A percentile compares a stretch with the other conserved stretches of the same genome.
Evolutionary conservation across 2,329 filamentous ascomycete species (phyloP).

Genomic region (Sporothrix brasiliensis): DNA sequence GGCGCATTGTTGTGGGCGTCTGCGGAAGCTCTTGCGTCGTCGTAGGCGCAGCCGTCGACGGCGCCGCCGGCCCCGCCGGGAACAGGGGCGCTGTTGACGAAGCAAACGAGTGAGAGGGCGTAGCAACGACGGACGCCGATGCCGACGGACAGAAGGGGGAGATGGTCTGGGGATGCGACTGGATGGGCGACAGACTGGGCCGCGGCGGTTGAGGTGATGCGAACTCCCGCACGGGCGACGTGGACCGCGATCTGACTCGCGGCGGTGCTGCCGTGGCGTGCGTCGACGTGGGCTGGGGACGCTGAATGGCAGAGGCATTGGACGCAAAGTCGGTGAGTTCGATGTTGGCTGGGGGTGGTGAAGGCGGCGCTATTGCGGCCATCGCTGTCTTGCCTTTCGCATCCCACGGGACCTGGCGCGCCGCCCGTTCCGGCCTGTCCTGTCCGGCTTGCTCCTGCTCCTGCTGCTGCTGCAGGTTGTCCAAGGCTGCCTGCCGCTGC

Average conservation of each 20-base stretch:
- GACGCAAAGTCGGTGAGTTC: slow-evolving; percentile 22
- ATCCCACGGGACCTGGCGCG: neutral
- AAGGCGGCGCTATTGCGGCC: neutral
- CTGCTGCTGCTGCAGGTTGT: neutral
- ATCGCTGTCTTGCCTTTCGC: neutral
- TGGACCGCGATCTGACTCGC: slow-evolving; percentile 12
- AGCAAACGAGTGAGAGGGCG: slow-evolving; percentile 27
- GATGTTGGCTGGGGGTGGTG: neutral
- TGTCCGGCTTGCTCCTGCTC: too few species aligned
- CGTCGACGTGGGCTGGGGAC: slow-evolving; percentile 18
- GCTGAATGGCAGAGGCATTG: neutral
- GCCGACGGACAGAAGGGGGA: slow-evolving; percentile 23
- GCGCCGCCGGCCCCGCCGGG: neutral
- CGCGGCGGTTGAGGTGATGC: neutral
- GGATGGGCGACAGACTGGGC: slow-evolving; percentile 28
- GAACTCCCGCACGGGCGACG: slow-evolving; percentile 19
- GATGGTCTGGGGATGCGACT: slow-evolving; percentile 22
- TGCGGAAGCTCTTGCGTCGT: neutral
- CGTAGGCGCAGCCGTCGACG: neutral
- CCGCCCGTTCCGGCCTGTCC: too few species aligned
- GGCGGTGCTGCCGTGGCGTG: slow-evolving; percentile 22
- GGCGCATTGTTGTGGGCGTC: neutral
- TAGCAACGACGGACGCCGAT: neutral
- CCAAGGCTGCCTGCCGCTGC: slow-evolving; percentile 34
- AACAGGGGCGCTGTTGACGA: slow-evolving; percentile 28